Percentiles rank a stretch among this genome's conserved stretches.
Conservation (phyloP, 2,329 filamentous ascomycete genomes). For the Penicillium polonicum region DNA sequence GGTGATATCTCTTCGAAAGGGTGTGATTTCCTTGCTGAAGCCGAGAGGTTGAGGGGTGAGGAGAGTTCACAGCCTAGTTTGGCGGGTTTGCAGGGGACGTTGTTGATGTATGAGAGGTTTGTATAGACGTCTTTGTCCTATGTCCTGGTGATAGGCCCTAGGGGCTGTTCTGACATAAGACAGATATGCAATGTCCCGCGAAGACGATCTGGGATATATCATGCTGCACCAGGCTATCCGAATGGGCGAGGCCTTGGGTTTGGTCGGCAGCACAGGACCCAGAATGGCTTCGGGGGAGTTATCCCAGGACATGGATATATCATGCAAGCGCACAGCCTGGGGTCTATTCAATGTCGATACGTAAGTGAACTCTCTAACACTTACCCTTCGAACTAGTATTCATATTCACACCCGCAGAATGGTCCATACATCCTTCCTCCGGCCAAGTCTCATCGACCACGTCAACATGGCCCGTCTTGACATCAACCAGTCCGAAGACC, state of each 20-base stretch:
- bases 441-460: conserved; percentile 36
- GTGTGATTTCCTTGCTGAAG: conserved; percentile 37
- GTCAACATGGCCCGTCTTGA: conserved; percentile 31
- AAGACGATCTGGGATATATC: conserved; percentile 39
- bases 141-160: neutral
- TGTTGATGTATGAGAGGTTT: conserved; percentile 39
- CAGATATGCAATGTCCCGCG: conserved; percentile 39
- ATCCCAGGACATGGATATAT: conserved; percentile 33
- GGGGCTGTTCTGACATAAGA: neutral
- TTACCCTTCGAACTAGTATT: neutral
- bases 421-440: conserved; percentile 37
- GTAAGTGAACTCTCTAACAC: conserved; percentile 23
- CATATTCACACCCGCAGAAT: conserved; percentile 21
- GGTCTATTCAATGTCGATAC: conserved; percentile 42
- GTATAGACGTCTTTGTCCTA: neutral
- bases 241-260: conserved; percentile 34
- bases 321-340: conserved; percentile 36
- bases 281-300: conserved; percentile 22
- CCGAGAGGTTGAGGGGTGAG: conserved; percentile 32
- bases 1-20: conserved; percentile 41
- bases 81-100: conserved; percentile 35
- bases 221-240: conserved; percentile 40
- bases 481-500: conserved; percentile 17
- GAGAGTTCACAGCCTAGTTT: conserved; percentile 28
- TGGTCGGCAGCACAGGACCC: conserved; percentile 29